These are phyloP conservation scores for Aspergillus sp. DNA, from an alignment of 2,329 filamentous ascomycete genomes.

Conservation along the genomic window DNA sequence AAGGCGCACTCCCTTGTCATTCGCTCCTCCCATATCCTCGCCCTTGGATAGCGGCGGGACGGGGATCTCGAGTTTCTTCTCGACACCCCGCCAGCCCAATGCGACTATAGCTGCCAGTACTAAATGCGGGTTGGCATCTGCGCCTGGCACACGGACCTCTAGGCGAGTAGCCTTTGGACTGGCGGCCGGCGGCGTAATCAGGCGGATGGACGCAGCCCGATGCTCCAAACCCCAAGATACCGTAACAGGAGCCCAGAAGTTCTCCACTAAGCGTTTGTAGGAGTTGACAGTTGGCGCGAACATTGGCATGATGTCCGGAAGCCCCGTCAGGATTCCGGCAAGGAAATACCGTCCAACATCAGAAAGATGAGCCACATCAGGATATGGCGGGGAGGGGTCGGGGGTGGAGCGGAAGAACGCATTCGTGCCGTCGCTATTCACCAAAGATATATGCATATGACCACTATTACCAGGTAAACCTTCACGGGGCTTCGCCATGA, in stretches of 20 bases:
- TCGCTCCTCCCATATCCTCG: slow-evolving; percentile 71
- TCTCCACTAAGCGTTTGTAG: slow-evolving; percentile 97
- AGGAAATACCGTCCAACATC: slow-evolving; percentile 91
- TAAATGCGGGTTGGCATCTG: slow-evolving; percentile 85
- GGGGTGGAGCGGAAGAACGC: slow-evolving; percentile 72
- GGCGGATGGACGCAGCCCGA: slow-evolving; percentile 82
- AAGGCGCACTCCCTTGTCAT: slow-evolving; percentile 72
- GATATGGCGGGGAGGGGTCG: slow-evolving; percentile 70
- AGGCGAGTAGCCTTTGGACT: slow-evolving; percentile 86
- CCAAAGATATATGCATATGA: slow-evolving; percentile 90
- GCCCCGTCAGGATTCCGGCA: slow-evolving; percentile 80
- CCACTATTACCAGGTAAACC: slow-evolving; percentile 92
- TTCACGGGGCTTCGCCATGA: slow-evolving; percentile 96
- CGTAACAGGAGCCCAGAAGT: slow-evolving; percentile 98
- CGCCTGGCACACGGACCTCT: slow-evolving; percentile 90
- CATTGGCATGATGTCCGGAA: slow-evolving; percentile 94
- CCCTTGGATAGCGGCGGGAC: slow-evolving; percentile 82
- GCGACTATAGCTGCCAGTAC: slow-evolving; percentile 85
- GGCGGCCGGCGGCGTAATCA: slow-evolving; percentile 84
- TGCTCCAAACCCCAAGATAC: slow-evolving; percentile 97
- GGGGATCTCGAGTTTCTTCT: slow-evolving; percentile 83
- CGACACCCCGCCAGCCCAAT: slow-evolving; percentile 85
- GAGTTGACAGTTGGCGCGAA: slow-evolving; percentile 94
- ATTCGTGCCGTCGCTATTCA: slow-evolving; percentile 78
- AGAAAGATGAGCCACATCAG: slow-evolving; percentile 76